Evolutionary conservation across 1,139 yeast genomes (phyloP), one percentile per base, ranked within the genome.

Genomic region (Sugiyamaella grinbergsii): DNA sequence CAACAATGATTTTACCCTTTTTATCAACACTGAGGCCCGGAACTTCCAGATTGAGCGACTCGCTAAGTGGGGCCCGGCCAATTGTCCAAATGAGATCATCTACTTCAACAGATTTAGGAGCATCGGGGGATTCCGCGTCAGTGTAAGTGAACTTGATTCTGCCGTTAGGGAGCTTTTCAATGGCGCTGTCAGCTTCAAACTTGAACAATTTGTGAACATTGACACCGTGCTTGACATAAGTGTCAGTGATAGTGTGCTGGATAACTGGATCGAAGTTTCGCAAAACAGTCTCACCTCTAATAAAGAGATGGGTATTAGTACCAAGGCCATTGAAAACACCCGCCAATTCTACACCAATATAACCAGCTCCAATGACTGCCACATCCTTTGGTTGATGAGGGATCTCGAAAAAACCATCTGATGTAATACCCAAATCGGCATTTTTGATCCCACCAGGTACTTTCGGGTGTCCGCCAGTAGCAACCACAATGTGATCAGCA

Each of bases 301-400:
- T 86, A 55, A 91, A 80, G 69, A 93, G 70, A 67, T 87, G 91
- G 45, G 96, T 85, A 61, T 93, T 89, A n/a, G 91, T 69, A 11
- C 95, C 96, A 55, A 93, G 77, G 28, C 90, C 89, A 58, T 85
- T 78, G 80, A 93, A 93, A 42, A 93, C 89, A 57, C 98, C 98
- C 3, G 97, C 86, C 51, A 93, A 79, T 72, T 93, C 99, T 43
- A 90, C 86, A 52, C 96, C 98, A 68, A 93, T 93, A 73, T 93
- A 93, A 42, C 99, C 99, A 34, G 97, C 97, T 60, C 99, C 99
- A 13, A 93, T 96, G 57, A 94, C 78, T 1, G 95, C 98, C 24
- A 93, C 98, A 48, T 82, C 77, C 70, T 88, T 84, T 45, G 98
- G 98, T 71, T 91, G 98, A 42, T 74, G 66, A 54, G 78, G 82